Evolutionary conservation across 2,329 filamentous ascomycete genomes (phyloP).

Genomic region (Exophiala oligosperma): DNA sequence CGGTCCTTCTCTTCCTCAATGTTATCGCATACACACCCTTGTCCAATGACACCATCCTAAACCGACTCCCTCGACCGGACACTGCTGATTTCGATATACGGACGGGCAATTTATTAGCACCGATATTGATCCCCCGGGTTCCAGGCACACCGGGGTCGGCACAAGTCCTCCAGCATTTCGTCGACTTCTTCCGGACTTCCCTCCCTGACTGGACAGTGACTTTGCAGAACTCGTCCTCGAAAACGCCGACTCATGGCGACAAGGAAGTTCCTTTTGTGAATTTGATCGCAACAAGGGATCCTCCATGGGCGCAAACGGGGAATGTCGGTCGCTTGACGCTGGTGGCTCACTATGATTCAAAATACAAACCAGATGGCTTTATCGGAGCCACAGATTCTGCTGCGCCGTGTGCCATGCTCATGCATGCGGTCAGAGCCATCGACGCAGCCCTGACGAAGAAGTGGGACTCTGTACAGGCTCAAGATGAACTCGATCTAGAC

Average conservation of each 20-base stretch:
- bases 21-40: conserved; percentile 58
- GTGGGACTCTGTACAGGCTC: conserved; percentile 71
- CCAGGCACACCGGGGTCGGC: conserved; percentile 77
- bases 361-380: conserved; percentile 77
- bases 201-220: conserved; percentile 78
- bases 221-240: conserved; percentile 87
- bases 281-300: conserved; percentile 82
- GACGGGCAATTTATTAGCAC: conserved; percentile 73
- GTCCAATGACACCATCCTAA: conserved; percentile 70
- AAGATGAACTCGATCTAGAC: conserved; percentile 47
- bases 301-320: conserved; percentile 73
- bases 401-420: conserved; percentile 87
- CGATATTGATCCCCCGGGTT: conserved; percentile 84
- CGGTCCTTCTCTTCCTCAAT: conserved; percentile 2
- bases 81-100: conserved; percentile 73
- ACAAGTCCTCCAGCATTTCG: conserved; percentile 76
- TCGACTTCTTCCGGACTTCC: conserved; percentile 71
- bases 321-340: conserved; percentile 80
- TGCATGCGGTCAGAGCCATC: conserved; percentile 80
- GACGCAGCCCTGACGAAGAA: conserved; percentile 77
- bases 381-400: conserved; percentile 93
- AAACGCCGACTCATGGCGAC: conserved; percentile 72
- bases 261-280: conserved; percentile 80
- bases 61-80: conserved; percentile 67
- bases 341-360: conserved; percentile 92